A percentile compares a stretch with the other conserved stretches of the same genome.
Evolutionary conservation across 2,329 filamentous ascomycete species (phyloP).

Genomic region (Fusarium sp.): DNA sequence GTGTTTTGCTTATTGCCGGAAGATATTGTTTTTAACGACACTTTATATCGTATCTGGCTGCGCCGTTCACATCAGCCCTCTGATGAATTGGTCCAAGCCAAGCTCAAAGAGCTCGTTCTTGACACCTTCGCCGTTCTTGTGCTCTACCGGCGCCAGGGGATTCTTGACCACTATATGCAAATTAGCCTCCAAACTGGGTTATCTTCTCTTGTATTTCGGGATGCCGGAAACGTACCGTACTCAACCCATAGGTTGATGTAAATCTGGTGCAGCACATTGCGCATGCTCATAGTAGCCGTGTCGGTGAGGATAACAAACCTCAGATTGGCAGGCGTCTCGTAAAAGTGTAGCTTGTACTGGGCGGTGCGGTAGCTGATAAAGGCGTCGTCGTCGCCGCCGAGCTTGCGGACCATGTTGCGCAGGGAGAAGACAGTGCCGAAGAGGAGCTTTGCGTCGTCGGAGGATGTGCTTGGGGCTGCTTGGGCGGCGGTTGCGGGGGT

Average conservation of each 20-base stretch:
- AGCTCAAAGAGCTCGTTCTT: conserved; percentile 77
- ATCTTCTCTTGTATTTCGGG: neutral
- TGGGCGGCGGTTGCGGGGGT: conserved; percentile 3
- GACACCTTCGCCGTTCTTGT: conserved; percentile 75
- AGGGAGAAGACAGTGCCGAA: conserved; percentile 97
- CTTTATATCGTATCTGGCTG: neutral
- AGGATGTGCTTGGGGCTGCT: conserved; percentile 50
- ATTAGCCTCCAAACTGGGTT: neutral
- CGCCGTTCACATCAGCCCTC: conserved; percentile 65
- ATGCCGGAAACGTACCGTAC: conserved; percentile 72
- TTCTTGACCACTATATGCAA: conserved; percentile 72
- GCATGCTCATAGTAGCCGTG: conserved; percentile 86
- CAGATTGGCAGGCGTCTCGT: conserved; percentile 94
- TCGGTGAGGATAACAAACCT: conserved; percentile 98
- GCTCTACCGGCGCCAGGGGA: conserved; percentile 74
- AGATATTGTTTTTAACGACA: conserved; percentile 17
- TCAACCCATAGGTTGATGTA: conserved; percentile 99
- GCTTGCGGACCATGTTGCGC: conserved; percentile 95
- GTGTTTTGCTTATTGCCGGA: neutral
- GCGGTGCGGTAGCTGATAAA: conserved; percentile 94
- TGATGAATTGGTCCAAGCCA: conserved; percentile 80
- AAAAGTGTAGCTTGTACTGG: conserved; percentile 98
- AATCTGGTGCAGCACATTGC: conserved; percentile 95
- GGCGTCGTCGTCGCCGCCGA: conserved; percentile 92
- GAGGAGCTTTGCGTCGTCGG: conserved; percentile 94